Evolutionary conservation across 164 flowering plant species (phyloP).

Genomic region (Stephania yunnanensis): DNA sequence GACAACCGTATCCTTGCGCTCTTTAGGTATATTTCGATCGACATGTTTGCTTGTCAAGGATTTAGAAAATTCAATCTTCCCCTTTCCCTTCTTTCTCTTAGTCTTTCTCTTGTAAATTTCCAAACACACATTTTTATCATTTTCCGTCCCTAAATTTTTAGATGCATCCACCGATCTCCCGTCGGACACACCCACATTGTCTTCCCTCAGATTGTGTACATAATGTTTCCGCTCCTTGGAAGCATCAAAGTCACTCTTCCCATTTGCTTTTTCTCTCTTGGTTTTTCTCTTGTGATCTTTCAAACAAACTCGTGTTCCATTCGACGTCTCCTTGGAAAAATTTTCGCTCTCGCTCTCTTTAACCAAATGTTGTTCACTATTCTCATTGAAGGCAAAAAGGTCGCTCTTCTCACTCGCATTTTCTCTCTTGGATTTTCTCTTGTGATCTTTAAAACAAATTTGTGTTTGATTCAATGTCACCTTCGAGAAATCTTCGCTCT

Average conservation of each 20-base stretch:
- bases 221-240: too few relatives aligned
- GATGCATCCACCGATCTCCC: neutral
- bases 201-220: constrained; percentile 1
- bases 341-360: neutral
- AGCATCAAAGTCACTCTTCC: too few relatives aligned
- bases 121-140: neutral
- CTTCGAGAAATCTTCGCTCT: neutral
- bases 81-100: neutral
- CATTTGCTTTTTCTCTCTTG: too few relatives aligned
- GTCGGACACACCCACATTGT: neutral
- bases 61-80: neutral
- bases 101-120: neutral
- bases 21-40: neutral
- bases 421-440: too few relatives aligned
- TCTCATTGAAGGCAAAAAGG: too few relatives aligned
- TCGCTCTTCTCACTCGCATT: too few relatives aligned
- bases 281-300: too few relatives aligned
- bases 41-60: neutral
- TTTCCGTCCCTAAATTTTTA: neutral
- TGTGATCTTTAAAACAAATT: too few relatives aligned
- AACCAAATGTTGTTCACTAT: constrained; percentile 1
- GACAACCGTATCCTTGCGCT: neutral
- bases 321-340: too few relatives aligned
- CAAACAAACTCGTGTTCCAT: too few relatives aligned
- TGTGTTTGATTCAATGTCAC: too few relatives aligned